Percentiles rank a stretch among this genome's conserved stretches.
Conservation (phyloP, 116 monocot species). For the Posidonia oceanica region DNA sequence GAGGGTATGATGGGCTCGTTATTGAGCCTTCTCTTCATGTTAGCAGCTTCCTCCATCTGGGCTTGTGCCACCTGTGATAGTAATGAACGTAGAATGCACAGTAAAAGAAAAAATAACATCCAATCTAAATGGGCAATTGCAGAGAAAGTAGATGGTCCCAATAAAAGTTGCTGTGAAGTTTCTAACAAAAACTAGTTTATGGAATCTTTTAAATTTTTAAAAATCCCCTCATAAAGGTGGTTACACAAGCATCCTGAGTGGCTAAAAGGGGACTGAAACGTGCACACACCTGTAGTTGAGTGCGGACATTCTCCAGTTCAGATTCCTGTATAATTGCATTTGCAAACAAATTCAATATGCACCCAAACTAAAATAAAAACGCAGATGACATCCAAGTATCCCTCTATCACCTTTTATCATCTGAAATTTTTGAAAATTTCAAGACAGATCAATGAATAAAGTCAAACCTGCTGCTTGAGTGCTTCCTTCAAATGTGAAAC, state of each 20-base stretch:
- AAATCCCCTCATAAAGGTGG: no score
- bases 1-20: conserved; percentile 36
- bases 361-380: conserved; percentile 18
- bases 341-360: conserved; percentile 17
- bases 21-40: conserved; percentile 58
- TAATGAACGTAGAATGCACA: neutral
- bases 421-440: neutral
- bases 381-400: conserved; percentile 1
- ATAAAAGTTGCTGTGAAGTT: no score
- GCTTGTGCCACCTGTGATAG: conserved; percentile 51
- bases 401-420: neutral
- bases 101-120: neutral
- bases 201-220: no score
- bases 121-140: neutral
- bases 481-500: conserved; percentile 70
- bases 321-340: conserved; percentile 57
- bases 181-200: no score
- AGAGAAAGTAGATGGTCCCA: no score
- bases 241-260: neutral
- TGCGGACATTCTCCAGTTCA: conserved; percentile 69
- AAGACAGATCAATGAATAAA: neutral
- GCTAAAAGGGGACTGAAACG: no score
- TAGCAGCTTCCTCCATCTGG: conserved; percentile 43
- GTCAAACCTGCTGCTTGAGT: conserved; percentile 80
- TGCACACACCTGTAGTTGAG: conserved; percentile 57